Evolutionary conservation across 148 eudicot species (phyloP), one percentile per base, ranked within the genome.

Genomic region (Chenopodium berlandieri): DNA sequence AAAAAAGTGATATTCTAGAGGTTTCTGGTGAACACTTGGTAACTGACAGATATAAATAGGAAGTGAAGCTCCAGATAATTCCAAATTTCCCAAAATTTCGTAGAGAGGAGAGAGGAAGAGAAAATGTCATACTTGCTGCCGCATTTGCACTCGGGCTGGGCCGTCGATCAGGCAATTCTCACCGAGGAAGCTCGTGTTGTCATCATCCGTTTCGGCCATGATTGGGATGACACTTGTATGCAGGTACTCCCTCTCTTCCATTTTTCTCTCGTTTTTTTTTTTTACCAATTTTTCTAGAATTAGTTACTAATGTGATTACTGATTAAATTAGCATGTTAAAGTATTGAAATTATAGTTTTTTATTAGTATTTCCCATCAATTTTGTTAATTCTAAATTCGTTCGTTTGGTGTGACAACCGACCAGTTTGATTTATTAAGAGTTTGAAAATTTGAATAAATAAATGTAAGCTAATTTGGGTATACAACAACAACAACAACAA

Each of bases 211-310:
- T 85, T 85, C 76, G 85, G 87, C 67, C 87, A 82, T 31, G 87
- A 85, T 44, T 82, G 84, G 87, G 87, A 86, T 56, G 85, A 86
- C 40, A 86, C 85, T 62, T 86, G 88, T 70, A 82, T 86, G 88
- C 80, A 85, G 87, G 87, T 82, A 79, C 7, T 10, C 7, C 12
- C 16, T 74, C 20, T 63, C 60, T 73, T 0, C 27, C 4, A 4
- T 30, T 16, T 2, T 9, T 0, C 6, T 25, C 13, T 30, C 16
- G 0, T 16, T 0, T 2, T 25, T 7, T 72, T n/a, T 25, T n/a
- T 11, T 56, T 72, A 25, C 19, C 2, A 46, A 75, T 9, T 27
- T 54, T 54, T 54, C 13, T 13, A 54, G 16, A 1, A 2, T 54
- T 54, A 9, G 16, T 54, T 54, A 14, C 4, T 12, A 54, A 2